These are phyloP conservation scores for Phytopythium vexans DNA, from an alignment of 352 stramenopile genomes.

Conservation along the genomic window DNA sequence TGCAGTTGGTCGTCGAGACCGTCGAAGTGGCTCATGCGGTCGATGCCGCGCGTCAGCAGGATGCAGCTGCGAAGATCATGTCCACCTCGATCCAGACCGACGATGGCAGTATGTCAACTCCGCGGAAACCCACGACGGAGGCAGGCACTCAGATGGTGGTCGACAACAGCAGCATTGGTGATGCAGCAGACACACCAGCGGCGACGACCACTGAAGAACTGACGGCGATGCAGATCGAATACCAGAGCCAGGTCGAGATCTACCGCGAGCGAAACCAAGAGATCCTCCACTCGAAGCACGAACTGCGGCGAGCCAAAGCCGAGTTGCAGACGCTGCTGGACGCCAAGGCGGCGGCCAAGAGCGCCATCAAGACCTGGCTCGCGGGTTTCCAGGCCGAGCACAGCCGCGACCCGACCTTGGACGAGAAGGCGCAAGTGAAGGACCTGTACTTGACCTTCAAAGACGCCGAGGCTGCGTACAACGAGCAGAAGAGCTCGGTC, in stretches of 20 bases:
- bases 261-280: slow-evolving; percentile 34
- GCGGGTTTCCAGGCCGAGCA: slow-evolving; percentile 44
- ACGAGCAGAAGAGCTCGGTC: slow-evolving; percentile 33
- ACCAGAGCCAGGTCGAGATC: slow-evolving; percentile 45
- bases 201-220: not conserved
- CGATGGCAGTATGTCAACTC: no score
- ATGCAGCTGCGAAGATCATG: no score
- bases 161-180: not conserved
- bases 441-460: slow-evolving; percentile 79
- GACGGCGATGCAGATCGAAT: slow-evolving; percentile 25
- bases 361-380: slow-evolving; percentile 64
- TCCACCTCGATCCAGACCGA: no score
- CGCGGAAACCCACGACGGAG: no score
- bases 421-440: slow-evolving; percentile 79
- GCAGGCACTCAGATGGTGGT: no score
- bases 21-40: slow-evolving; percentile 16
- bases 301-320: slow-evolving; percentile 28
- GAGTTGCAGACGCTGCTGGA: slow-evolving; percentile 27
- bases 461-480: slow-evolving; percentile 52
- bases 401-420: slow-evolving; percentile 53
- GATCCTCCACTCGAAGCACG: slow-evolving; percentile 42
- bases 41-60: not conserved
- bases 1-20: slow-evolving; percentile 39
- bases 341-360: slow-evolving; percentile 52
- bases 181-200: not conserved